These are phyloP conservation scores for Umbelopsis sp. DNA, from an alignment of 192 early-diverging fungal genomes.

Conservation along the genomic window DNA sequence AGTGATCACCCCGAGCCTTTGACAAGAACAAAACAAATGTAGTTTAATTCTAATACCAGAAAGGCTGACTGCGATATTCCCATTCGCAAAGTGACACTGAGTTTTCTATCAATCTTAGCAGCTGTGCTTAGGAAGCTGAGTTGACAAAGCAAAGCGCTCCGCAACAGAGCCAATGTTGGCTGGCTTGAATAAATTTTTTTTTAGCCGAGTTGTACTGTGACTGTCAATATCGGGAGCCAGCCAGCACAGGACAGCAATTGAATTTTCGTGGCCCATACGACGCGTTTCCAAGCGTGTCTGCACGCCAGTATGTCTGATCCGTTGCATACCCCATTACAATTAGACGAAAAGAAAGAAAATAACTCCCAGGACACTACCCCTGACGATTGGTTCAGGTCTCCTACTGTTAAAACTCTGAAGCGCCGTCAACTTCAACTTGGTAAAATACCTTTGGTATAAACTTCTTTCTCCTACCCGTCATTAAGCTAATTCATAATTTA, in stretches of 20 bases:
- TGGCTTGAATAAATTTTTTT: too few relatives aligned
- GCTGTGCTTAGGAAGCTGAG: too few relatives aligned
- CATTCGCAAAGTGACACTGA: too few relatives aligned
- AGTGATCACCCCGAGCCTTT: too few relatives aligned
- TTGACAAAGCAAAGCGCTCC: too few relatives aligned
- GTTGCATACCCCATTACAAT: background rate
- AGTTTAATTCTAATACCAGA: too few relatives aligned
- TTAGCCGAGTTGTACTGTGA: background rate
- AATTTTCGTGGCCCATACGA: background rate
- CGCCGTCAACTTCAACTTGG: background rate
- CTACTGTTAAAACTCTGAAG: conserved; percentile 3
- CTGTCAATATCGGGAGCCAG: background rate
- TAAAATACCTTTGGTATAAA: background rate
- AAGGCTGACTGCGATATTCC: too few relatives aligned
- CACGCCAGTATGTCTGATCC: background rate
- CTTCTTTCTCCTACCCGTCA: too few relatives aligned
- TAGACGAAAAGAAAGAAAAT: background rate
- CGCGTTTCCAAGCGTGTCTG: background rate
- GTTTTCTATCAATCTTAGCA: too few relatives aligned
- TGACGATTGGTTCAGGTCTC: background rate
- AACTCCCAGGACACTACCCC: background rate
- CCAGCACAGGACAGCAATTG: background rate
- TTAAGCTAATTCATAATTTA: background rate
- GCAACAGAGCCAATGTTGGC: too few relatives aligned
- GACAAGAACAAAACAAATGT: too few relatives aligned